phyloP scores from a whole-genome alignment of 1,284 basidiomycete species.

The Boletus hoseneyae region DNA sequence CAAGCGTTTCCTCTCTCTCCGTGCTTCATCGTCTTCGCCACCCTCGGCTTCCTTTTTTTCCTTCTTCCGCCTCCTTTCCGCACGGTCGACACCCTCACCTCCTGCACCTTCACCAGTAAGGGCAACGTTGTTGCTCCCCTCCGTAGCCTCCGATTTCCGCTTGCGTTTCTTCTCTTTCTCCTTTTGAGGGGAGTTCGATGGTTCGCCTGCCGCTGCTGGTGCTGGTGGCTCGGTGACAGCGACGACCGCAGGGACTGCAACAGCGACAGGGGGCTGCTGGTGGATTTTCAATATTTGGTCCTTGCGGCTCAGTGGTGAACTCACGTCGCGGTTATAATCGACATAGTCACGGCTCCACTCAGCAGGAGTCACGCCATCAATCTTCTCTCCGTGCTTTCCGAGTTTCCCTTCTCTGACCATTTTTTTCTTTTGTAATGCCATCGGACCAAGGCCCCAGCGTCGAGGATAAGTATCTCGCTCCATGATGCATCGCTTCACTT shows the following conservation, averaged over 20 bases:
- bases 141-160: constrained; percentile 60
- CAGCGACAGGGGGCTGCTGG: constrained; percentile 40
- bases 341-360: constrained; percentile 93
- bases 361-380: constrained; percentile 87
- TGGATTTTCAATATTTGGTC: constrained; percentile 5
- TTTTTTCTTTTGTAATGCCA: constrained; percentile 98
- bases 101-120: constrained; percentile 37
- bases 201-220: constrained; percentile 27
- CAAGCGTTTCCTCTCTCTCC: constrained; percentile 55
- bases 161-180: constrained; percentile 75
- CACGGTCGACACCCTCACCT: constrained; percentile 41
- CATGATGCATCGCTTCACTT: constrained; percentile 99
- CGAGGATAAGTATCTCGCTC: constrained; percentile 98
- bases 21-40: constrained; percentile 57
- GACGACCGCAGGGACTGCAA: constrained; percentile 24
- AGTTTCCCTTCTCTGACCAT: constrained; percentile 95
- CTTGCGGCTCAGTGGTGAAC: constrained; percentile 12
- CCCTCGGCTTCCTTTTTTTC: constrained; percentile 47
- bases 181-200: constrained; percentile 42
- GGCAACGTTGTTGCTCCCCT: constrained; percentile 41
- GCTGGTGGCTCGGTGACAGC: constrained; percentile 24
- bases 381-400: constrained; percentile 92
- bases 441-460: constrained; percentile 96
- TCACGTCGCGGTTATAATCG: constrained; percentile 76
- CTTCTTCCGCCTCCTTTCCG: constrained; percentile 51